Percentiles rank a stretch among this genome's conserved stretches.
Conservation (phyloP, 768 basidiomycete species). For the Atractiella rhizophila region DNA sequence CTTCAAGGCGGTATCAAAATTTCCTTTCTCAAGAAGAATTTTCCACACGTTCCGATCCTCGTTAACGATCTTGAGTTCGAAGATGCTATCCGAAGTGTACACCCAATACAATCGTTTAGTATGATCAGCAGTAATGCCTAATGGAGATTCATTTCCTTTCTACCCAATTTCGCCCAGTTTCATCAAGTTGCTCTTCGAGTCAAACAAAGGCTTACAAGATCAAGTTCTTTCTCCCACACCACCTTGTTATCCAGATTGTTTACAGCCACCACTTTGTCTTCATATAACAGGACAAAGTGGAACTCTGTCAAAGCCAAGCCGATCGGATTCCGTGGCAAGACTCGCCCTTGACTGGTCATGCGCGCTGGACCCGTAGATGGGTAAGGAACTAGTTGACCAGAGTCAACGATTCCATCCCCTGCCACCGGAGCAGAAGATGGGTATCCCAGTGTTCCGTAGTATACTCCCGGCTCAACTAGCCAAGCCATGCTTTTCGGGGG, state of each 20-base stretch:
- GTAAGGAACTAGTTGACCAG: conserved; percentile 54
- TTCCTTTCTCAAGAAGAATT: conserved; percentile 51
- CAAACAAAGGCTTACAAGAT: conserved; percentile 31
- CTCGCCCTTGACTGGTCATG: not conserved
- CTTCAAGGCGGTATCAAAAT: conserved; percentile 50
- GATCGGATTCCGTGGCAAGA: conserved; percentile 29
- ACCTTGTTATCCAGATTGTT: conserved; percentile 54
- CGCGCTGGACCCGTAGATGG: conserved; percentile 22
- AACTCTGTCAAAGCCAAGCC: conserved; percentile 72
- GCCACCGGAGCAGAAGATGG: conserved; percentile 21
- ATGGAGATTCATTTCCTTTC: not conserved
- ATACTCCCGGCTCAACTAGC: conserved; percentile 79
- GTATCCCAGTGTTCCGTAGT: conserved; percentile 53
- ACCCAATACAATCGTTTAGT: conserved; percentile 81
- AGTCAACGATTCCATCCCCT: conserved; percentile 50
- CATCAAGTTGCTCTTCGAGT: not conserved
- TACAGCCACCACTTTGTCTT: conserved; percentile 47
- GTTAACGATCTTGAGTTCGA: conserved; percentile 58
- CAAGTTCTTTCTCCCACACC: conserved; percentile 39
- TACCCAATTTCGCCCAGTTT: not conserved
- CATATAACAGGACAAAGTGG: conserved; percentile 68
- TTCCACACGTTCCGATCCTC: conserved; percentile 91
- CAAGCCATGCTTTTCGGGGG: conserved; percentile 57
- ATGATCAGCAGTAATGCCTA: conserved; percentile 57
- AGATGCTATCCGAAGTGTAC: conserved; percentile 64